Evolutionary conservation across 2,329 filamentous ascomycete species (phyloP).

Genomic region (Didymella keratinophila): DNA sequence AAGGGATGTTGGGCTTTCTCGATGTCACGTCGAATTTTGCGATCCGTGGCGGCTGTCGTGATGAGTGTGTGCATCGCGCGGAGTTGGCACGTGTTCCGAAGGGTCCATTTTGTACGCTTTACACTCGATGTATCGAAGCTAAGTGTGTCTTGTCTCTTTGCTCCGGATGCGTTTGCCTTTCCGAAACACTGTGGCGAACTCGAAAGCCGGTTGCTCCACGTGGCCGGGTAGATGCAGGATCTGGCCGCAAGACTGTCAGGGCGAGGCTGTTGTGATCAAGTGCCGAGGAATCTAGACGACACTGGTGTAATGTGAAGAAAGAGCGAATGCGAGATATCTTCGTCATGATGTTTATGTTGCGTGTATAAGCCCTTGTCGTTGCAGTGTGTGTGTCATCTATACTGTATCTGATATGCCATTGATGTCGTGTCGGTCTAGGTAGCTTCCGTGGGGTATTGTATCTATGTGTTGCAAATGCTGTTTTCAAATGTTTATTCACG

Average conservation of each 20-base stretch:
- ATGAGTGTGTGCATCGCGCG: background rate
- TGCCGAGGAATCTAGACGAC: background rate
- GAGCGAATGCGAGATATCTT: background rate
- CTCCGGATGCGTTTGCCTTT: background rate
- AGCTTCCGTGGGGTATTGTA: background rate
- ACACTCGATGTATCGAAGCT: background rate
- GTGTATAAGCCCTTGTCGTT: background rate
- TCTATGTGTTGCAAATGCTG: background rate
- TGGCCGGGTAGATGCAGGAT: too few species aligned
- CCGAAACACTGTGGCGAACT: too few species aligned
- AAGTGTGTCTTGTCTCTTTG: background rate
- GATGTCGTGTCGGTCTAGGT: background rate
- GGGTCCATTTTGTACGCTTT: background rate
- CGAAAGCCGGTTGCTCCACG: too few species aligned
- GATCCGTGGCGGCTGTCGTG: background rate
- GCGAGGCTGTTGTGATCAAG: background rate
- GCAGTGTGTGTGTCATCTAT: background rate
- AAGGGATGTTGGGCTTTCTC: background rate
- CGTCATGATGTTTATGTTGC: background rate
- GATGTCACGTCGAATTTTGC: background rate
- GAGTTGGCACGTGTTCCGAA: background rate
- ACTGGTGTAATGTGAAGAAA: background rate
- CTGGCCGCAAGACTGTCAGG: too few species aligned
- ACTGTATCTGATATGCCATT: background rate
- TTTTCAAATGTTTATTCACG: background rate